Conservation (phyloP, 352 stramenopile species). For the Blastocystis sp. region DNA sequence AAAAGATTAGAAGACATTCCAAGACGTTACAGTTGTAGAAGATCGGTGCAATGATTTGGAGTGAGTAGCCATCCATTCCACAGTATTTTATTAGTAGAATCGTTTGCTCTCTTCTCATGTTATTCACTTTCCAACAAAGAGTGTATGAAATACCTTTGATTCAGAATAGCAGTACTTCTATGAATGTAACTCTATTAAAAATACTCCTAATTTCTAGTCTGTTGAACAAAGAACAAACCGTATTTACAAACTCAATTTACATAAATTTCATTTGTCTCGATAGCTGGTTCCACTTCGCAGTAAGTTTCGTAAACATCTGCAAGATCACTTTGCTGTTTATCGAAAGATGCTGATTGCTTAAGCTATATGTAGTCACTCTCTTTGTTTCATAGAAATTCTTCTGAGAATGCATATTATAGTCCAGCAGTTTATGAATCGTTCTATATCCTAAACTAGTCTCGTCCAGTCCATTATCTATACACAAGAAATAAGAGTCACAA, state of each 20-base stretch:
- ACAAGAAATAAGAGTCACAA: no score
- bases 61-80: no score
- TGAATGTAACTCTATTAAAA: no score
- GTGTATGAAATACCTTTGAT: no score
- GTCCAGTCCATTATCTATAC: background rate
- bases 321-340: conserved; percentile 56
- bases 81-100: no score
- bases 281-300: conserved; percentile 47
- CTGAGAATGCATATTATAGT: conserved; percentile 9
- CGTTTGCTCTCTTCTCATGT: no score
- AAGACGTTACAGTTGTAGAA: no score
- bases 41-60: no score
- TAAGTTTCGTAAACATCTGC: conserved; percentile 57
- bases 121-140: no score
- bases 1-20: no score
- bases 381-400: background rate
- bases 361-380: conserved; percentile 10
- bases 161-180: no score
- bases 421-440: conserved; percentile 10
- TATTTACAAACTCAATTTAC: background rate
- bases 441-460: background rate
- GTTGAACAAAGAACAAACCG: background rate
- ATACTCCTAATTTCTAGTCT: no score
- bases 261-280: conserved; percentile 43
- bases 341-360: conserved; percentile 43